A percentile compares a stretch with the other conserved stretches of the same genome.
phyloP scores from a whole-genome alignment of 352 stramenopile genomes.

The Phytophthora lateralis region DNA sequence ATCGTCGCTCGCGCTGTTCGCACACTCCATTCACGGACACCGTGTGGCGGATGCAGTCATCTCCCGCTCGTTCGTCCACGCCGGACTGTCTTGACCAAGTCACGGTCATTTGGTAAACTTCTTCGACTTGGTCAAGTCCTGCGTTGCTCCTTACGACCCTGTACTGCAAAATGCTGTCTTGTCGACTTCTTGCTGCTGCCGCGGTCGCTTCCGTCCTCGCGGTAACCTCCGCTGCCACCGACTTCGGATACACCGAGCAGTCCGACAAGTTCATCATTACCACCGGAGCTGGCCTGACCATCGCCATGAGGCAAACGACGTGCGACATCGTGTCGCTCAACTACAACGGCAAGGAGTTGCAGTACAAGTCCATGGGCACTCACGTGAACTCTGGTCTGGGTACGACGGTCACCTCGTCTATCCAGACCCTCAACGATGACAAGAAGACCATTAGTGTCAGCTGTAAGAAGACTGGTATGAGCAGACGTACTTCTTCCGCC shows the following conservation, averaged over 20 bases:
- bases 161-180: constrained; percentile 20
- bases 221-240: constrained; percentile 17
- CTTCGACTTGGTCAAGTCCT: constrained; percentile 3
- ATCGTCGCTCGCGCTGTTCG: constrained; percentile 18
- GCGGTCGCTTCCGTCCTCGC: constrained; percentile 14
- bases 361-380: constrained; percentile 49
- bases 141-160: neutral
- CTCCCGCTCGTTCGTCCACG: too few relatives aligned
- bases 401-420: constrained; percentile 28
- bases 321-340: constrained; percentile 49
- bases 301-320: constrained; percentile 45
- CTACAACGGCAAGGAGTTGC: constrained; percentile 45
- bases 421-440: constrained; percentile 38
- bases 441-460: constrained; percentile 52
- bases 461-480: constrained; percentile 45
- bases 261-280: constrained; percentile 44
- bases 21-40: constrained; percentile 19
- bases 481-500: constrained; percentile 39
- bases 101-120: constrained; percentile 17
- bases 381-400: constrained; percentile 53
- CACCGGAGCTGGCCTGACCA: constrained; percentile 32
- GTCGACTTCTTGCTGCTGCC: constrained; percentile 14
- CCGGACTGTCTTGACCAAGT: neutral
- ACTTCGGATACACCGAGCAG: constrained; percentile 41
- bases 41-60: constrained; percentile 12